Base-by-base conservation (phyloP, 2,329 filamentous ascomycete species). In the Amphichorda felina region DNA sequence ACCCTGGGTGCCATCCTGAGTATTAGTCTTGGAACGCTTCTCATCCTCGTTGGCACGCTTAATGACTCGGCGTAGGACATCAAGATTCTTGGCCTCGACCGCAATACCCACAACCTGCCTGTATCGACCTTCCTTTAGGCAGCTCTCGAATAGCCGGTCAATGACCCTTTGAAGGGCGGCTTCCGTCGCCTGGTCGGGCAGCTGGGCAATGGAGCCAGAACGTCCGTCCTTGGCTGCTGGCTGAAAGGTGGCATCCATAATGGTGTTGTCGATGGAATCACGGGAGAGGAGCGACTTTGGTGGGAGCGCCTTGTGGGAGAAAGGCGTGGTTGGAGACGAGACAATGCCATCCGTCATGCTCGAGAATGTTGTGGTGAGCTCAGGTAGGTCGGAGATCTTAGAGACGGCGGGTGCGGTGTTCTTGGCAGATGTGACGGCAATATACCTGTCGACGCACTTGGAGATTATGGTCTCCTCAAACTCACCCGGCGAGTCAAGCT, bases 391-490 rank as follows among this genome's bases (percentile, higher is more conserved):
- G 40, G 56, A 51, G 33, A 60, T 59, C 47, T 61, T 59, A n/a
- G 53, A 53, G 26, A 53, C 51, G 45, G 60, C 61, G 33, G 68
- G 51, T 11, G 61, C 56, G 15, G 57, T 52, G 47, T 73, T 67
- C 45, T 68, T 64, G 41, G 68, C 61, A 30, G 68, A 64, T 34
- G 67, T 70, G 30, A 88, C 72, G 40, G 85, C 79, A 52, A 98
- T 95, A 64, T 95, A 98, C 45, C 93, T 93, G 60, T 98, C 91
- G 52, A 98, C 78, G 55, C 91, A 98, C 72, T 93, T 95, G 40
- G 89, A 89, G 58, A 96, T 88, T 63, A 98, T 96, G 38, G 91
- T 98, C 66, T 98, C 88, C 61, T 98, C 91, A 53, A 94, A 98
- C 66, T 98, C 91, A 60, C 86, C 83, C 35, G 84, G 81, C 37